Conservation (phyloP, 768 basidiomycete genomes). For the Fomitopsis serialis region DNA sequence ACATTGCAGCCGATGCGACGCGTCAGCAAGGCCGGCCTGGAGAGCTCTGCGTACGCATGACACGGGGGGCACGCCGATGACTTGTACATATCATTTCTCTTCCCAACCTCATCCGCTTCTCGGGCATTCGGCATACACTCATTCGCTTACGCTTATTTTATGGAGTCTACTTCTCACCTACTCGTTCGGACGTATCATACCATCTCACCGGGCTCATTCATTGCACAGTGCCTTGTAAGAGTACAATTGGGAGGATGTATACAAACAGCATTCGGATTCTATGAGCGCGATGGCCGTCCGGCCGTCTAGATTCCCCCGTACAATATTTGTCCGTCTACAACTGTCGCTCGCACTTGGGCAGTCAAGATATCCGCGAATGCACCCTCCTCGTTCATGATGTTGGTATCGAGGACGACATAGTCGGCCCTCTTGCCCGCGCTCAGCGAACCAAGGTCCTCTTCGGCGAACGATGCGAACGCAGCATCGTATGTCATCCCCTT, state of each 20-base stretch:
- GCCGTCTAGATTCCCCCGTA: conserved; percentile 41
- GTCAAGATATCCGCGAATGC: conserved; percentile 54
- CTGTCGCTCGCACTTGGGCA: conserved; percentile 65
- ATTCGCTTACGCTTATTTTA: background rate
- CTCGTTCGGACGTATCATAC: background rate
- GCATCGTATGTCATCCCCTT: conserved; percentile 89
- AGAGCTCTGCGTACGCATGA: conserved; percentile 40
- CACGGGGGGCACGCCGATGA: background rate
- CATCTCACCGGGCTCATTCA: conserved; percentile 1
- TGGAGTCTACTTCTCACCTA: background rate
- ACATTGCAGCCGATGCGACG: conserved; percentile 87
- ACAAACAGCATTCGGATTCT: background rate
- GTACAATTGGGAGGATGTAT: background rate
- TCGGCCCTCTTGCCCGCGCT: conserved; percentile 79
- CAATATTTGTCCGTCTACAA: conserved; percentile 66
- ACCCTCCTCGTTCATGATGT: conserved; percentile 69
- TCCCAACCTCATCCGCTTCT: background rate
- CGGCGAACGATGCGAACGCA: conserved; percentile 82
- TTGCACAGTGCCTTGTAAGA: conserved; percentile 1
- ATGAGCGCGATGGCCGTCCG: background rate
- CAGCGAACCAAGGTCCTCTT: conserved; percentile 67
- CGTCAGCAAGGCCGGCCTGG: conserved; percentile 91
- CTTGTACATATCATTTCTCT: background rate
- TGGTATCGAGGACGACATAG: conserved; percentile 75
- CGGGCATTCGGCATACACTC: background rate